Evolutionary conservation across 257 asterid genomes (phyloP), one percentile per base, ranked within the genome.

Genomic region (Solanum pinnatisectum): DNA sequence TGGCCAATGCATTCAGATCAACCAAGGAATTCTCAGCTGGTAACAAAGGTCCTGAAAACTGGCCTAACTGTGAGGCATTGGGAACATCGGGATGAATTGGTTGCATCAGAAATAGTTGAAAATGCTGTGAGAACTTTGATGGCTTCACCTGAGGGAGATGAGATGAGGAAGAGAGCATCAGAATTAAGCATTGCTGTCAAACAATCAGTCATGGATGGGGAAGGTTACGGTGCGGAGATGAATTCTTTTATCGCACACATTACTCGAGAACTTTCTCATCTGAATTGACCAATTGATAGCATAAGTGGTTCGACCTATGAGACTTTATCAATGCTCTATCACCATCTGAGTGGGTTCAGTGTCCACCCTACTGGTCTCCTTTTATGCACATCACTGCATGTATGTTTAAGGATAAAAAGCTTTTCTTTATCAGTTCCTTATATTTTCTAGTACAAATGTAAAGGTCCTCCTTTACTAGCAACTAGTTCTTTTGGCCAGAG

Each of bases 1-100:
- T 94, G 94, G 94, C 94, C 96, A 11, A 92, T 93, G 94, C 95
- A 94, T 40, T 93, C 96, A 0, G 96, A 94, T 40, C 95, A 93
- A 74, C 94, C 96, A 15, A 74, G 89, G 2, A 94, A 94, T 46
- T 92, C 96, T 0, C 74, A 90, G 5, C 36, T 94, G 14, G 22
- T 93, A 10, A 87, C 94, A 35, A 90, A 89, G 59, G 40, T 90
- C 1, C 89, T 93, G 32, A 91, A 86, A 71, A 87, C 90, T 8
- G 98, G 95, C 14, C 14, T 93, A 5, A 68, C 85, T 11, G 92
- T 90, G 71, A 92, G 88, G 87, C 90, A 87, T 0, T 91, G 93
- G 90, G 37, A 27, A 3, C 49, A 20, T 20, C 56, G 6, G 0
- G 84, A 85, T 37, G 92, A 90, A 67, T 23, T 87, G 63, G 94